A percentile compares a stretch with the other conserved stretches of the same genome.
These are phyloP conservation scores for Smallanthus sonchifolius DNA, from an alignment of 129 eudicot species.

Conservation along the genomic window DNA sequence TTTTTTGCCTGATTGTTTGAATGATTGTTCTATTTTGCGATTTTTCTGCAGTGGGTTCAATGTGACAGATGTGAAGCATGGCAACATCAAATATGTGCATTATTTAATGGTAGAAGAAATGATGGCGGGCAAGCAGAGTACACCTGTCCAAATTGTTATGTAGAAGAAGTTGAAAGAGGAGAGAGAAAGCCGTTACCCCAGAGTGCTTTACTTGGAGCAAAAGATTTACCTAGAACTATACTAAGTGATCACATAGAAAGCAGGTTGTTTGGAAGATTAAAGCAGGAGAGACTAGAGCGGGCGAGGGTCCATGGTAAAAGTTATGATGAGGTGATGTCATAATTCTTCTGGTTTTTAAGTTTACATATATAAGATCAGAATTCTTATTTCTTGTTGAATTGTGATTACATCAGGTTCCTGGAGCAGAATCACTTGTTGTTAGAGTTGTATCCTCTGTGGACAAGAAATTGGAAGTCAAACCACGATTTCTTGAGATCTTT, in stretches of 20 bases:
- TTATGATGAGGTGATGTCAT: slow-evolving; percentile 67
- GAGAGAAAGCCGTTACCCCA: slow-evolving; percentile 86
- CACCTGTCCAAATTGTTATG: slow-evolving; percentile 93
- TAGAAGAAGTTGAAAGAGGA: slow-evolving; percentile 86
- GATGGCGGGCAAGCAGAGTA: slow-evolving; percentile 95
- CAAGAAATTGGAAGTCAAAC: slow-evolving; percentile 93
- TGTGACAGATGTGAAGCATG: slow-evolving; percentile 99
- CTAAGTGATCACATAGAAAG: slow-evolving; percentile 91
- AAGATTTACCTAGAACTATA: slow-evolving; percentile 82
- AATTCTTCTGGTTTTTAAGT: not conserved
- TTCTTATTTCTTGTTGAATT: slow-evolving; percentile 6
- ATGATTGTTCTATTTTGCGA: slow-evolving; percentile 16
- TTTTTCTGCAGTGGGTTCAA: slow-evolving; percentile 89
- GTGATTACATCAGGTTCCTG: slow-evolving; percentile 61
- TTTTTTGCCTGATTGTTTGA: not conserved
- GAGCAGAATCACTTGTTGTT: slow-evolving; percentile 90
- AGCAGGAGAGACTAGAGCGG: slow-evolving; percentile 78
- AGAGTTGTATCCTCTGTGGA: slow-evolving; percentile 96
- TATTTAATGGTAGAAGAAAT: slow-evolving; percentile 92
- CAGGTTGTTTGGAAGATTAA: slow-evolving; percentile 54
- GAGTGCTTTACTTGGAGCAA: slow-evolving; percentile 97
- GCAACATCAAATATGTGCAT: slow-evolving; percentile 98
- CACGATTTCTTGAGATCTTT: slow-evolving; percentile 79
- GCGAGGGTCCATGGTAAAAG: slow-evolving; percentile 68
- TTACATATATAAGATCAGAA: not conserved